Evolutionary conservation across 352 stramenopile genomes (phyloP).

Genomic region (Saprolegnia diclina): DNA sequence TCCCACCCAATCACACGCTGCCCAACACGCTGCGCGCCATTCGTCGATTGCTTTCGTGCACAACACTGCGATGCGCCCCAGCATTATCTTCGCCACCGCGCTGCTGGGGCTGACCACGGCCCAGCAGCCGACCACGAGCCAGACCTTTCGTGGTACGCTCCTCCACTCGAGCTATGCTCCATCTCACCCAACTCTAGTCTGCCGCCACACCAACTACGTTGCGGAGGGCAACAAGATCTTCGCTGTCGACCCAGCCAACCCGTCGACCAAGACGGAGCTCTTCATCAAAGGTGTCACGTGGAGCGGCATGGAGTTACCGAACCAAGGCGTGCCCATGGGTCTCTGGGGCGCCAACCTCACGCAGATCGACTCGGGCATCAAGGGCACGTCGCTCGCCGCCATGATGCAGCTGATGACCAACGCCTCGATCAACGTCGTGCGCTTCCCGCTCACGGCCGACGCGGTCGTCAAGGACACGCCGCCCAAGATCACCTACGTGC

Average conservation of each 20-base stretch:
- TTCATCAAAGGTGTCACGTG: constrained; percentile 59
- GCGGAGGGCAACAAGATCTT: constrained; percentile 49
- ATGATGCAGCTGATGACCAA: constrained; percentile 46
- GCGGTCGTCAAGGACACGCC: constrained; percentile 39
- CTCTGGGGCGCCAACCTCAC: constrained; percentile 37
- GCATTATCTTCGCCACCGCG: too few species aligned
- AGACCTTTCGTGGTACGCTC: neutral
- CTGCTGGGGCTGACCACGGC: too few species aligned
- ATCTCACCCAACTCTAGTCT: constrained; percentile 32
- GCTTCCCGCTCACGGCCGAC: constrained; percentile 49
- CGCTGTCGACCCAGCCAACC: constrained; percentile 41
- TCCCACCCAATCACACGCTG: too few species aligned
- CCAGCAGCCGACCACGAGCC: too few species aligned
- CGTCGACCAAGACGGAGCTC: constrained; percentile 42
- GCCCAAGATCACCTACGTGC: constrained; percentile 50
- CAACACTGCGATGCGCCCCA: too few species aligned
- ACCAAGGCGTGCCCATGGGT: constrained; percentile 55
- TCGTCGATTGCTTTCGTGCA: too few species aligned
- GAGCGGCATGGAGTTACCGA: constrained; percentile 60
- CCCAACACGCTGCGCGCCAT: too few species aligned
- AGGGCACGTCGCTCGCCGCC: constrained; percentile 45
- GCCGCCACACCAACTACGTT: constrained; percentile 59
- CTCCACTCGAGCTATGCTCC: constrained; percentile 18
- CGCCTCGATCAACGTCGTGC: constrained; percentile 62
- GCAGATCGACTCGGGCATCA: constrained; percentile 35